phyloP scores from a whole-genome alignment of 352 stramenopile species.

The Pythium graminicola region DNA sequence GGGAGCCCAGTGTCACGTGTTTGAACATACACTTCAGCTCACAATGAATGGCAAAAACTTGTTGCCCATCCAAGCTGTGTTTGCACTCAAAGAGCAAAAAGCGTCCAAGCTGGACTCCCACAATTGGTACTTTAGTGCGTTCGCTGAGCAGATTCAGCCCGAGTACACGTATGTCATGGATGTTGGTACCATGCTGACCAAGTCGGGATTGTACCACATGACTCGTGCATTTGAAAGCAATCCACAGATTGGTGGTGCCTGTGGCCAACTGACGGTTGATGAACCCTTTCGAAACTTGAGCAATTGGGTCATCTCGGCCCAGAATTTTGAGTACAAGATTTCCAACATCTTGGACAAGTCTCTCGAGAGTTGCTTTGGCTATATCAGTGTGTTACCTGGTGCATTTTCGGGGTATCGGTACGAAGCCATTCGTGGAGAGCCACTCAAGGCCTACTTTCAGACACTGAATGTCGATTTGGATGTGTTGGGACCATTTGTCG shows the following conservation, averaged over 20 bases:
- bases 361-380: conserved; percentile 81
- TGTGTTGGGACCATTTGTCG: conserved; percentile 72
- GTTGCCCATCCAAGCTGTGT: conserved; percentile 67
- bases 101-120: conserved; percentile 81
- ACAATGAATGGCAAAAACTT: conserved; percentile 61
- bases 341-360: conserved; percentile 86
- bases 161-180: conserved; percentile 82
- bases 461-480: conserved; percentile 74
- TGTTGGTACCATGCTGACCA: conserved; percentile 79
- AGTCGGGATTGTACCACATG: conserved; percentile 70
- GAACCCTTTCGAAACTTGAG: conserved; percentile 77
- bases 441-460: conserved; percentile 82
- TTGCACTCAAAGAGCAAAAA: conserved; percentile 79
- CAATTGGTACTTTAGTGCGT: conserved; percentile 80
- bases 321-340: conserved; percentile 90
- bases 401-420: conserved; percentile 84
- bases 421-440: conserved; percentile 69
- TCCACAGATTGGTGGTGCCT: conserved; percentile 72
- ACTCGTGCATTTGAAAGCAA: conserved; percentile 75
- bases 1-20: conserved; percentile 73
- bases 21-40: conserved; percentile 80
- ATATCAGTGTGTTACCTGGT: conserved; percentile 80
- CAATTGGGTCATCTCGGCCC: conserved; percentile 83
- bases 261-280: conserved; percentile 74
- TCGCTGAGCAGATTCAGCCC: conserved; percentile 76